phyloP scores from a whole-genome alignment of 2,329 filamentous ascomycete genomes.

The Cladosporium oxysporum region DNA sequence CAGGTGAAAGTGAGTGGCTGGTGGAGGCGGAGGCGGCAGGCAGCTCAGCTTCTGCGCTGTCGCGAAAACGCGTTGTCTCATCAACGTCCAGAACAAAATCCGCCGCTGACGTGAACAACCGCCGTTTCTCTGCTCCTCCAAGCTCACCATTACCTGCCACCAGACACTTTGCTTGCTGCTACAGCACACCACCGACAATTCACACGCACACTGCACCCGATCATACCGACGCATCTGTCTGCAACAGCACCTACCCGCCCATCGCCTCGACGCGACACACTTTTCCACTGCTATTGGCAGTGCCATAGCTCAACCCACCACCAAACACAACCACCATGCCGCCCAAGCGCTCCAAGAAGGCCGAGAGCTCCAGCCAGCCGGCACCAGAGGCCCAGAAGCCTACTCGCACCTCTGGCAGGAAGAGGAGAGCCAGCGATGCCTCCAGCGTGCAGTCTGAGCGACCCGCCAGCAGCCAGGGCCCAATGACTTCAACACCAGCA shows the following conservation, averaged over 20 bases:
- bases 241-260: neutral
- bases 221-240: neutral
- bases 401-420: conserved; percentile 28
- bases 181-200: neutral
- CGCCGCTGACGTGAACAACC: neutral
- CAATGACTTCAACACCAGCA: conserved; percentile 22
- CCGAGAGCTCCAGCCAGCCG: conserved; percentile 24
- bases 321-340: conserved; percentile 25
- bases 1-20: neutral
- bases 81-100: neutral
- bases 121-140: neutral
- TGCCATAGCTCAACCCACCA: neutral
- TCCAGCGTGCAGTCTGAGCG: conserved; percentile 28
- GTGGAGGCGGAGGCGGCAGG: neutral
- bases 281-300: neutral
- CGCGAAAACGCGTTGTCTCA: conserved; percentile 3
- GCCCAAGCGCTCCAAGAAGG: conserved; percentile 29
- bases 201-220: neutral
- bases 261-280: neutral
- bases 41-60: neutral
- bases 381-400: conserved; percentile 23
- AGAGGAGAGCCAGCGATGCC: conserved; percentile 33
- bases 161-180: neutral
- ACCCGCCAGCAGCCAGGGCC: conserved; percentile 28
- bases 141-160: conserved; percentile 1